A percentile compares a stretch with the other conserved stretches of the same genome.
Conservation (phyloP, 495 filamentous ascomycete species). For the Talaromyces stipitatus region DNA sequence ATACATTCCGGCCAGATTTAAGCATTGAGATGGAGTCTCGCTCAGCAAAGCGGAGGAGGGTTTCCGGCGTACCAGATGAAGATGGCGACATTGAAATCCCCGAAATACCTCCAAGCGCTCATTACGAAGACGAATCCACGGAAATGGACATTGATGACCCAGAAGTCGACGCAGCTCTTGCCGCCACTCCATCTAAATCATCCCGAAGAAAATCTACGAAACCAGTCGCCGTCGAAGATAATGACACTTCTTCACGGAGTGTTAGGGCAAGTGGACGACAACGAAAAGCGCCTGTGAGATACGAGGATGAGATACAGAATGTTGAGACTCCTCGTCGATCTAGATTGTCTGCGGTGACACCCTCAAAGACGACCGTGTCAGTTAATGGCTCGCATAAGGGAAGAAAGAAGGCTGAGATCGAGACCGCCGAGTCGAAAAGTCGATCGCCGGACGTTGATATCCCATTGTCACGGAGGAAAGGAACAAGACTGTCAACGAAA, state of each 20-base stretch:
- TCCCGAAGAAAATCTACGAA: slow-evolving; percentile 22
- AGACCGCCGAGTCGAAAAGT: neutral
- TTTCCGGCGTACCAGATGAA: neutral
- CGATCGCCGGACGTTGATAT: neutral
- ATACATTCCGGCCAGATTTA: neutral
- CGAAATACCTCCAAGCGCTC: slow-evolving; percentile 12
- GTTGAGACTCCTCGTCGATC: slow-evolving; percentile 16
- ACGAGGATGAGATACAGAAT: slow-evolving; percentile 18
- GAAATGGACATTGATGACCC: slow-evolving; percentile 4
- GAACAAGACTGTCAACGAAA: neutral
- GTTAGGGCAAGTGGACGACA: slow-evolving; percentile 34
- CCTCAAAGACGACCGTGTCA: slow-evolving; percentile 15
- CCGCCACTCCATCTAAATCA: slow-evolving; percentile 5
- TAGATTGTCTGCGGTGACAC: slow-evolving; percentile 14
- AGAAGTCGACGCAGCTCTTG: neutral
- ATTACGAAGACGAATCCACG: slow-evolving; percentile 5
- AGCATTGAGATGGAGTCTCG: slow-evolving; percentile 28
- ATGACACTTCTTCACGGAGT: slow-evolving; percentile 18
- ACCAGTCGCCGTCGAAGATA: slow-evolving; percentile 9
- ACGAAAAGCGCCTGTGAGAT: slow-evolving; percentile 32
- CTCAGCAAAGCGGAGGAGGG: slow-evolving; percentile 30
- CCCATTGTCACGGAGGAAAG: slow-evolving; percentile 7
- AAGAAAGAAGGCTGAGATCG: slow-evolving; percentile 9
- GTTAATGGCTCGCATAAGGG: slow-evolving; percentile 18
- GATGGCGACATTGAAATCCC: neutral